These are phyloP conservation scores for Mycogone perniciosa DNA, from an alignment of 2,329 filamentous ascomycete genomes.

Conservation along the genomic window DNA sequence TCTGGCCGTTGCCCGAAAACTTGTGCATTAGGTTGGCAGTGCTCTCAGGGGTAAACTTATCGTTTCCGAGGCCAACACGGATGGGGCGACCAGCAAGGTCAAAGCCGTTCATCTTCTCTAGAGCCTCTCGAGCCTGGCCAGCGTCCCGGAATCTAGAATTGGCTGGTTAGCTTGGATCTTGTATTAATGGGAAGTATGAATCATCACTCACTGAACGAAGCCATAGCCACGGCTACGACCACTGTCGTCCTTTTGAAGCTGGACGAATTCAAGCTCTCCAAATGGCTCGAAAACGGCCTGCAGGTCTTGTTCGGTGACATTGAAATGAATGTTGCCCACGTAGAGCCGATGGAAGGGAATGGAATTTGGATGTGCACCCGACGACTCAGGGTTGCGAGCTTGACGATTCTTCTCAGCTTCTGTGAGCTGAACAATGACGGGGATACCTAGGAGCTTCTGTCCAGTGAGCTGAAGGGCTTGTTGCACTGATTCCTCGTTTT, in stretches of 20 bases:
- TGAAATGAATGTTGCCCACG: constrained; percentile 99
- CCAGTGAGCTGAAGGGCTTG: constrained; percentile 96
- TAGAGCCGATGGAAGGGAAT: constrained; percentile 97
- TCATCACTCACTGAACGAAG: constrained; percentile 85
- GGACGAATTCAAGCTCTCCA: constrained; percentile 94
- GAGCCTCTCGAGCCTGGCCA: constrained; percentile 81
- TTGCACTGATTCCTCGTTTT: constrained; percentile 86
- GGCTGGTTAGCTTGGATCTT: constrained; percentile 27
- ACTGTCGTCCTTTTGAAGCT: constrained; percentile 92
- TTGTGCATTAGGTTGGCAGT: constrained; percentile 88
- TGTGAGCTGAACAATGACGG: constrained; percentile 95
- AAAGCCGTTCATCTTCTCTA: constrained; percentile 99
- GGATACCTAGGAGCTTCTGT: constrained; percentile 96
- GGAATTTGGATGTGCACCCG: constrained; percentile 65
- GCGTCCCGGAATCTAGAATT: constrained; percentile 74
- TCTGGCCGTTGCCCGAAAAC: constrained; percentile 74
- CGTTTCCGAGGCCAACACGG: constrained; percentile 96
- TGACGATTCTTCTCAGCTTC: constrained; percentile 99
- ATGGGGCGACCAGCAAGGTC: constrained; percentile 96
- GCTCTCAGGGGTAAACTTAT: constrained; percentile 99
- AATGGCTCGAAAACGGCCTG: constrained; percentile 97
- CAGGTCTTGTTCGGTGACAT: constrained; percentile 92
- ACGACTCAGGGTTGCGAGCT: constrained; percentile 72
- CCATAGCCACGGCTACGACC: constrained; percentile 91
- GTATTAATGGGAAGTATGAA: background rate